phyloP scores from a whole-genome alignment of 2,329 filamentous ascomycete species.

The Hypocreales sp. region DNA sequence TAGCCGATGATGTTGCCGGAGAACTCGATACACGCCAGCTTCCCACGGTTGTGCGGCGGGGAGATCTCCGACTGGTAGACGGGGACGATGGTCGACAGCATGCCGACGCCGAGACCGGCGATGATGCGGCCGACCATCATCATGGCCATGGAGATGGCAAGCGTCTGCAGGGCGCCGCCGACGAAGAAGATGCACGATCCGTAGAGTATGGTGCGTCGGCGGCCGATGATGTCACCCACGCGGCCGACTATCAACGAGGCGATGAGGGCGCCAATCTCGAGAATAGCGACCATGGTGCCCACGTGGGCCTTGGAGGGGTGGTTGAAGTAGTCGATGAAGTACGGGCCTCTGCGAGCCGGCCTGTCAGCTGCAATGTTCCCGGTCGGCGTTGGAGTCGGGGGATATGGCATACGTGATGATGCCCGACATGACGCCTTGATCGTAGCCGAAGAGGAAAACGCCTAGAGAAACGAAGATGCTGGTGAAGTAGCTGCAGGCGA shows the following conservation, averaged over 20 bases:
- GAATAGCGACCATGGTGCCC: constrained; percentile 93
- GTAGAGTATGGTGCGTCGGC: constrained; percentile 80
- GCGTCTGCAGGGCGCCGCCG: constrained; percentile 73
- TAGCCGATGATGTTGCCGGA: constrained; percentile 95
- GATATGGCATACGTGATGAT: constrained; percentile 39
- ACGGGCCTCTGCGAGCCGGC: constrained; percentile 47
- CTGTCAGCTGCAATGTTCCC: constrained; percentile 12
- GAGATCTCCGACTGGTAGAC: constrained; percentile 94
- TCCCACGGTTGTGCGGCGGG: constrained; percentile 88
- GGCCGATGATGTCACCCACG: constrained; percentile 82
- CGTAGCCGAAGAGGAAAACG: constrained; percentile 80
- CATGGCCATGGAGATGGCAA: constrained; percentile 71
- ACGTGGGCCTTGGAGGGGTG: constrained; percentile 77
- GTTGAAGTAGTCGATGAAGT: constrained; percentile 85
- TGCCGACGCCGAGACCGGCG: constrained; percentile 74
- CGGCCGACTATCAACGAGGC: constrained; percentile 76
- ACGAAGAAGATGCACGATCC: constrained; percentile 78
- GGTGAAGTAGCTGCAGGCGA: constrained; percentile 63
- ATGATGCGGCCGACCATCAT: constrained; percentile 77
- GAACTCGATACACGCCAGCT: constrained; percentile 94
- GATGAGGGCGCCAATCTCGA: constrained; percentile 86
- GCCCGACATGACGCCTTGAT: constrained; percentile 78
- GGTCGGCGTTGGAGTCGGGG: not conserved
- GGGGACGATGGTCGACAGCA: constrained; percentile 80
- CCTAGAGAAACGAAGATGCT: constrained; percentile 80